Percentiles rank a stretch among this genome's conserved stretches.
Evolutionary conservation across 139 green algal species (phyloP).

Genomic region (Coelastrella sp.): DNA sequence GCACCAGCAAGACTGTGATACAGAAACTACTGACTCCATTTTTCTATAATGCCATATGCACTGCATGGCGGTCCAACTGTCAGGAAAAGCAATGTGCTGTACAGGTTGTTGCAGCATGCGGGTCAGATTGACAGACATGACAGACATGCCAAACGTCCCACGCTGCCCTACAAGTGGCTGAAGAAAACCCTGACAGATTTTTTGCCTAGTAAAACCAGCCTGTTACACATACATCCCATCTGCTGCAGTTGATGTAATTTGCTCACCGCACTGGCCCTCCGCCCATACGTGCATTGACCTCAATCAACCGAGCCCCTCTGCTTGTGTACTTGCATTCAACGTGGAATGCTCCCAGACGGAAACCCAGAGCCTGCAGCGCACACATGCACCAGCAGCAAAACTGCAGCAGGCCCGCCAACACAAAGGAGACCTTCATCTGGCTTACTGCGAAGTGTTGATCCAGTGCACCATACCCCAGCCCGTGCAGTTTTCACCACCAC

Average conservation of each 20-base stretch:
- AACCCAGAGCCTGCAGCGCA: constrained; percentile 54
- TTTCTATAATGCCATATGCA: neutral
- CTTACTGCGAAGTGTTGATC: too few relatives aligned
- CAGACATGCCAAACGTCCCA: too few relatives aligned
- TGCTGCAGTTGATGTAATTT: neutral
- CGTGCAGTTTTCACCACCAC: neutral
- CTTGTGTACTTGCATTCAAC: constrained; percentile 92
- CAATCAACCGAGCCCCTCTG: constrained; percentile 82
- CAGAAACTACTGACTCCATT: neutral
- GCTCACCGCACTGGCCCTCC: constrained; percentile 82
- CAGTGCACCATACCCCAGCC: too few relatives aligned
- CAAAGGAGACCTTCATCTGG: too few relatives aligned
- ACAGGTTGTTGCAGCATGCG: too few relatives aligned
- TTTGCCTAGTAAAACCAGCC: neutral
- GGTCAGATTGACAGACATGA: too few relatives aligned
- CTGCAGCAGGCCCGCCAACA: too few relatives aligned
- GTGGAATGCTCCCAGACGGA: constrained; percentile 85
- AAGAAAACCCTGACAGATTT: too few relatives aligned
- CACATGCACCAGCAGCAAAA: neutral
- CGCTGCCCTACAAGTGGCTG: too few relatives aligned
- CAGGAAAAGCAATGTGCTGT: too few relatives aligned
- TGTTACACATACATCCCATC: neutral
- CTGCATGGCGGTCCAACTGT: neutral
- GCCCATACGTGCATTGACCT: constrained; percentile 95
- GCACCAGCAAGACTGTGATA: neutral